These are phyloP conservation scores for Omphalotus guepiniiformis DNA, from an alignment of 768 basidiomycete species.

Conservation along the genomic window DNA sequence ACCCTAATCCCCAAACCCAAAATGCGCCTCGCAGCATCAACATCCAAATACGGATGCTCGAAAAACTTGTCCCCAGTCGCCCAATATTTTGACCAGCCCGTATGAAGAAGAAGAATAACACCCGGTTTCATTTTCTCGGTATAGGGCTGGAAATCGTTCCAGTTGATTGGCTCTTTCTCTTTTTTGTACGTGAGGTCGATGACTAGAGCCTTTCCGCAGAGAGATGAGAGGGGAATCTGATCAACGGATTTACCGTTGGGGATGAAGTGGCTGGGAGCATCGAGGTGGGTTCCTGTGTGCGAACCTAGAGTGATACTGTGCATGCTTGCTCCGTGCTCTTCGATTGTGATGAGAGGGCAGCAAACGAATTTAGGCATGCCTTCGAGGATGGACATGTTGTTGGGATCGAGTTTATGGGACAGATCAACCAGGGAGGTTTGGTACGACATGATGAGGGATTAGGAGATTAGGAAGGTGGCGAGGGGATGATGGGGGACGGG, in stretches of 20 bases:
- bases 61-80: conserved; percentile 37
- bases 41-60: conserved; percentile 60
- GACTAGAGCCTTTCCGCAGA: conserved; percentile 51
- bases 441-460: conserved; percentile 20
- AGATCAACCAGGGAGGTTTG: conserved; percentile 53
- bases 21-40: conserved; percentile 46
- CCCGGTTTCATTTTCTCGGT: conserved; percentile 34
- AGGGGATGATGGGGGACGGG: too few species aligned
- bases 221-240: conserved; percentile 47
- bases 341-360: conserved; percentile 34
- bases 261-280: conserved; percentile 73
- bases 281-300: conserved; percentile 77
- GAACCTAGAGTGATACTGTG: conserved; percentile 54
- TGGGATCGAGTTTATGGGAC: conserved; percentile 41
- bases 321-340: conserved; percentile 45
- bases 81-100: conserved; percentile 65
- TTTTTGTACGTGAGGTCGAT: conserved; percentile 47
- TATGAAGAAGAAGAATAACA: conserved; percentile 52
- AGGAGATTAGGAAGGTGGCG: conserved; percentile 12
- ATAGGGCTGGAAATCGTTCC: conserved; percentile 38
- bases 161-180: conserved; percentile 46
- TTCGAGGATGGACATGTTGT: conserved; percentile 43
- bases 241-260: conserved; percentile 51
- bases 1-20: conserved; percentile 48
- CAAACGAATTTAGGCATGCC: conserved; percentile 49